Evolutionary conservation across 352 stramenopile species (phyloP).

Genomic region (Albugo candida): DNA sequence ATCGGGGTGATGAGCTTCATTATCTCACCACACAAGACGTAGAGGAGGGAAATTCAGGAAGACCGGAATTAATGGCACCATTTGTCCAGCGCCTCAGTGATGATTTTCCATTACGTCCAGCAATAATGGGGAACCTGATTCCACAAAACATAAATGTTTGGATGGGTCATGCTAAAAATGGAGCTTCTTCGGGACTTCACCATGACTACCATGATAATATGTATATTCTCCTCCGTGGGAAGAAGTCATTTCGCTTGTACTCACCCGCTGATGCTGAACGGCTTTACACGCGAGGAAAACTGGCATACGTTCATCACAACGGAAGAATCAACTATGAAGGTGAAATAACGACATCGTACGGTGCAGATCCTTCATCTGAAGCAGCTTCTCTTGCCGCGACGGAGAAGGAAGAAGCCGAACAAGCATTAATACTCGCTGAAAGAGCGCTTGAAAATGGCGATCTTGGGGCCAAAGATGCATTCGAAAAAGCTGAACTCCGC

Average conservation of each 20-base stretch:
- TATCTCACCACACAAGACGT: constrained; percentile 86
- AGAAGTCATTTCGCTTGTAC: constrained; percentile 91
- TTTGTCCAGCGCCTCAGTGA: constrained; percentile 56
- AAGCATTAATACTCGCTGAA: constrained; percentile 37
- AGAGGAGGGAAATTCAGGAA: constrained; percentile 43
- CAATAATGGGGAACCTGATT: constrained; percentile 76
- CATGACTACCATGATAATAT: constrained; percentile 99
- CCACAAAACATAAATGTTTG: constrained; percentile 93
- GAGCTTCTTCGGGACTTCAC: constrained; percentile 84
- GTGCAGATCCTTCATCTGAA: constrained; percentile 37
- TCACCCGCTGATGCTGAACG: constrained; percentile 66
- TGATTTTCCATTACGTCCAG: constrained; percentile 73
- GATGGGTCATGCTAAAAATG: constrained; percentile 82
- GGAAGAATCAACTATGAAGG: constrained; percentile 91
- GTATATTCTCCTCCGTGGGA: constrained; percentile 88
- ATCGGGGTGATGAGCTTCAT: constrained; percentile 45
- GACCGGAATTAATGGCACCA: constrained; percentile 65
- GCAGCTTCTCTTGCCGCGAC: constrained; percentile 30
- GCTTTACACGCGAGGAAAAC: constrained; percentile 83
- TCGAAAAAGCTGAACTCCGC: constrained; percentile 31
- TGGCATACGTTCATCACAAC: constrained; percentile 83
- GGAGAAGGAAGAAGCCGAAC: constrained; percentile 40
- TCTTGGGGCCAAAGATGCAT: constrained; percentile 17
- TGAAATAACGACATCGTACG: constrained; percentile 64
- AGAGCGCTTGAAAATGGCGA: constrained; percentile 26